Conservation (phyloP, 345 rosid genomes). For the Linum lewisii region DNA sequence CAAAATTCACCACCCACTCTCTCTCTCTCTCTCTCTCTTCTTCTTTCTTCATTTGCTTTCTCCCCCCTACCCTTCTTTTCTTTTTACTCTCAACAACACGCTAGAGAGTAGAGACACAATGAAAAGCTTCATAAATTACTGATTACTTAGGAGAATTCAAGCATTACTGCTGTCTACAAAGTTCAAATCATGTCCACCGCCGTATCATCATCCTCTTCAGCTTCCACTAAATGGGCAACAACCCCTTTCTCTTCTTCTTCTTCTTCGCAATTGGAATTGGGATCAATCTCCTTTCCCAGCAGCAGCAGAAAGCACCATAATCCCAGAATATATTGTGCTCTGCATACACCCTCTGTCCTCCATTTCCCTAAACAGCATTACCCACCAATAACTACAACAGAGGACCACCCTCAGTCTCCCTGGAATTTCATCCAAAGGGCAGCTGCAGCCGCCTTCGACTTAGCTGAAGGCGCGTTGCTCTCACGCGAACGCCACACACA, state of each 20-base stretch:
- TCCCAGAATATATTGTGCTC: conserved; percentile 21
- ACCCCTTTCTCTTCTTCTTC: conserved; percentile 22
- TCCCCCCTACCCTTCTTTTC: too few relatives aligned
- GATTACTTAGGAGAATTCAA: too few relatives aligned
- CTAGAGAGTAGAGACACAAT: too few relatives aligned
- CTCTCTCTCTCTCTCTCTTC: not conserved
- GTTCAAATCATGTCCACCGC: not conserved
- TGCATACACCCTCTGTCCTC: conserved; percentile 46
- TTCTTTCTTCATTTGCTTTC: not conserved
- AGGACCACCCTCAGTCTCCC: conserved; percentile 19
- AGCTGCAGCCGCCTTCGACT: conserved; percentile 52
- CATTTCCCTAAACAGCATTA: conserved; percentile 44
- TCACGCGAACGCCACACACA: conserved; percentile 50
- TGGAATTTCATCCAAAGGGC: conserved; percentile 65
- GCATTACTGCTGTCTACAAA: too few relatives aligned
- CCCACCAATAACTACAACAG: conserved; percentile 18
- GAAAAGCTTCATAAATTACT: too few relatives aligned
- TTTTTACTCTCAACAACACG: too few relatives aligned
- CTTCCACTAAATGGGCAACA: too few relatives aligned
- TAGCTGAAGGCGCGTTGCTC: conserved; percentile 53
- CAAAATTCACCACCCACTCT: conserved; percentile 3
- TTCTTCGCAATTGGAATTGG: conserved; percentile 13
- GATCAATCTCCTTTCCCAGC: conserved; percentile 15
- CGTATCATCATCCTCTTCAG: not conserved
- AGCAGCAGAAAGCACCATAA: conserved; percentile 14